Conservation (phyloP, 768 basidiomycete genomes). For the Podaxis mareebaensis region DNA sequence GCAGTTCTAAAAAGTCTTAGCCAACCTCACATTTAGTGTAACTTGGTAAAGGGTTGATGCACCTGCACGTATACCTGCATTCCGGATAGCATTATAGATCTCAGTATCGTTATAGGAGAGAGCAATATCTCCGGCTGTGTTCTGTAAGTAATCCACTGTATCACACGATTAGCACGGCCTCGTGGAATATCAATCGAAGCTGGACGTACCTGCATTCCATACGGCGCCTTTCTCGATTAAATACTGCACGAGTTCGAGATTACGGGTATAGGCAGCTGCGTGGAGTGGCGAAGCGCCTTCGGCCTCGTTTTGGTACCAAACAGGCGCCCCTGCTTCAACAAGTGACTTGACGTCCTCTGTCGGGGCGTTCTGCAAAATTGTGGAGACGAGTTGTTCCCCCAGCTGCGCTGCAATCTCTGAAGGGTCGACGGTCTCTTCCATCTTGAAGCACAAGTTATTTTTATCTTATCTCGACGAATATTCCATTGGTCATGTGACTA, state of each 20-base stretch:
- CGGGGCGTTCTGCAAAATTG: conserved; percentile 52
- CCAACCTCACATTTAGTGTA: conserved; percentile 6
- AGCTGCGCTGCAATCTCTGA: conserved; percentile 49
- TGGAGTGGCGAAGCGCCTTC: conserved; percentile 85
- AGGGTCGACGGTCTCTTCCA: conserved; percentile 26
- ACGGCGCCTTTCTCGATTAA: conserved; percentile 82
- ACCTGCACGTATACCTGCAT: conserved; percentile 93
- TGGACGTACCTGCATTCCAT: conserved; percentile 80
- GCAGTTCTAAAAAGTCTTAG: conserved; percentile 54
- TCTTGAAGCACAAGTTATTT: conserved; percentile 13
- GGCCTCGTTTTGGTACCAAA: conserved; percentile 86
- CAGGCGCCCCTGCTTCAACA: conserved; percentile 68
- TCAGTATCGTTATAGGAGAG: conserved; percentile 77
- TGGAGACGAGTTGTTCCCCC: conserved; percentile 59
- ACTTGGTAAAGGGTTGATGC: conserved; percentile 25
- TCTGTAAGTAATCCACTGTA: conserved; percentile 72
- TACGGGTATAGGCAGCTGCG: conserved; percentile 78
- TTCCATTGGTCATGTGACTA: conserved; percentile 1
- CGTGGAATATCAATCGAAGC: background rate
- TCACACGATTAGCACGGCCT: conserved; percentile 7
- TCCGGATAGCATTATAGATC: conserved; percentile 80
- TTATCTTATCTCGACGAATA: background rate
- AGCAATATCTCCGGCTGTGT: conserved; percentile 90
- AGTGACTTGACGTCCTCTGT: conserved; percentile 48
- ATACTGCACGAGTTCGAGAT: conserved; percentile 58